Evolutionary conservation across 2,329 filamentous ascomycete species (phyloP), one percentile per base, ranked within the genome.

Genomic region (Triangularia verruculosa): DNA sequence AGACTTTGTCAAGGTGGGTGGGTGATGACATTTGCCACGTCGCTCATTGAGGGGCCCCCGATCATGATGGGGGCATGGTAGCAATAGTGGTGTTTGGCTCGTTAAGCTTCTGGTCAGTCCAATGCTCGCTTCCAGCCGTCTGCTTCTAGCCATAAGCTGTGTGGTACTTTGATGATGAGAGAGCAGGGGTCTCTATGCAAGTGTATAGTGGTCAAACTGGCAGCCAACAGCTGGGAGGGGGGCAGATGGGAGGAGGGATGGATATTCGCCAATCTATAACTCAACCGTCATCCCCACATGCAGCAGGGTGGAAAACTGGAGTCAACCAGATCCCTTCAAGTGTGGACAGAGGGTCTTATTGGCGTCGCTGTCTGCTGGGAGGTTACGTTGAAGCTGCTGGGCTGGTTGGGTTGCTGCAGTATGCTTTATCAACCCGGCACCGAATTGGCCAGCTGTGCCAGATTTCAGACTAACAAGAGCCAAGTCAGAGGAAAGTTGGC

Each of bases 391-490:
- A 24, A 17, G 52, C 7, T 54, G 52, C 52, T 25, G 22, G 22
- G 25, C 52, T 15, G 52, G 25, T 25, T 54, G 22, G 17, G 22
- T 25, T 32, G 58, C 63, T 62, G 61, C 59, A 55, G 34, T 17
- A 24, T 59, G 51, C 57, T 61, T 57, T 65, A 64, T 64, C 60
- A 64, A 13, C 57, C 27, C 22, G 53, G 28, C 64, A 58, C 53
- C 2, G 63, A 60, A 66, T 66, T 66, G 66, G 66, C 64, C 57
- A 63, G 54, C 4, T 57, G 53, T 51, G 57, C 39, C 17, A 47
- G 39, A 47, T 17, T 7, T 17, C 17, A 39, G 20, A 22, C n/a
- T 51, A 52, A 9, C 47, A 8, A 24, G n/a, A 60, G 39, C 25
- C 63, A 57, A 59, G 52, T 24, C 27, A 53, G 34, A 20, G 22